Conservation (phyloP, 176 grass and related monocot genomes). For the Elymus sibiricus region DNA sequence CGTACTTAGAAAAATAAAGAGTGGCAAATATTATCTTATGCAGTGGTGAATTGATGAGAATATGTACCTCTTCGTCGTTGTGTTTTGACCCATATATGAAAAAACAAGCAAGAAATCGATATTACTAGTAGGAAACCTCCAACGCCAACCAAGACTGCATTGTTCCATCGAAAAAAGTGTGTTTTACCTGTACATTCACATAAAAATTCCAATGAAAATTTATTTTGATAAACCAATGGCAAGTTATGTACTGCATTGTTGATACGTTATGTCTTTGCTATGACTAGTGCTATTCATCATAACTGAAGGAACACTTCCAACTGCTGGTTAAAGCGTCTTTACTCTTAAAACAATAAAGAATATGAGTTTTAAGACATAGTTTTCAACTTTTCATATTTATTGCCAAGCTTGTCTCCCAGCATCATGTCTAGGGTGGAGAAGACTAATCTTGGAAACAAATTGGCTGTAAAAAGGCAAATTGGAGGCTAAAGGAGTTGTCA, state of each 20-base stretch:
- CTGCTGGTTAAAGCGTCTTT: not conserved
- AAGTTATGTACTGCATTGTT: not conserved
- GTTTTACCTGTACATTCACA: slow-evolving; percentile 8
- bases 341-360: not conserved
- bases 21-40: not conserved
- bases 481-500: not conserved
- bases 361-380: not conserved
- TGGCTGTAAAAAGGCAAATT: not conserved
- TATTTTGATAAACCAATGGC: not conserved
- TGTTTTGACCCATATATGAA: slow-evolving; percentile 52
- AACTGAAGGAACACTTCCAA: not conserved
- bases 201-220: not conserved
- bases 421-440: not conserved
- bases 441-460: not conserved
- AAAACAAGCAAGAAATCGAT: slow-evolving; percentile 34
- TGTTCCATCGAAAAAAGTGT: slow-evolving; percentile 8
- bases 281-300: not conserved
- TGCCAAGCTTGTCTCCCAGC: not conserved
- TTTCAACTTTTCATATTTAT: not conserved
- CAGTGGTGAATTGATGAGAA: not conserved
- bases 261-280: not conserved
- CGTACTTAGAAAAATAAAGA: not conserved
- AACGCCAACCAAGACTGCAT: slow-evolving; percentile 3
- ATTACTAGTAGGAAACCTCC: slow-evolving; percentile 7
- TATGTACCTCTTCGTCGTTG: slow-evolving; percentile 42